A percentile compares a stretch with the other conserved stretches of the same genome.
phyloP scores from a whole-genome alignment of 768 basidiomycete species.

The Harrya chromipes region DNA sequence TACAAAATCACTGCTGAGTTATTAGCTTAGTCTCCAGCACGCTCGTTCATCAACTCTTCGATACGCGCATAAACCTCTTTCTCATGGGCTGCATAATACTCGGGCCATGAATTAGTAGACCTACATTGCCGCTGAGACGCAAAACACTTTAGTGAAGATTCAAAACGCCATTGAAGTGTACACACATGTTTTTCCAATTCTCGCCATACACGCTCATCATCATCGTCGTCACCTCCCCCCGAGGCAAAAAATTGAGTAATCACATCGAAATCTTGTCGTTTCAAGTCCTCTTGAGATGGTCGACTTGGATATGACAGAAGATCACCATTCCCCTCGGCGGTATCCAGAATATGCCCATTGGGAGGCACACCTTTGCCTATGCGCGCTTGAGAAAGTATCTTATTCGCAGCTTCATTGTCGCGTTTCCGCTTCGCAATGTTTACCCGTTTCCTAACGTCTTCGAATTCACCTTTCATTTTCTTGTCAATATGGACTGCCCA shows the following conservation, averaged over 20 bases:
- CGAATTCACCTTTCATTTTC: conserved; percentile 38
- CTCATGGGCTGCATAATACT: conserved; percentile 47
- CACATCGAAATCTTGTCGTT: conserved; percentile 44
- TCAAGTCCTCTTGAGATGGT: conserved; percentile 10
- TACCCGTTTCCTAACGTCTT: conserved; percentile 47
- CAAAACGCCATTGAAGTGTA: neutral
- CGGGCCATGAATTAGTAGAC: conserved; percentile 45
- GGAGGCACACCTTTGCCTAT: neutral
- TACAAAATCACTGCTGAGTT: neutral
- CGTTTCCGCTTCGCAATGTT: conserved; percentile 50
- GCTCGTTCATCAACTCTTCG: conserved; percentile 28
- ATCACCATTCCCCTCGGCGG: neutral
- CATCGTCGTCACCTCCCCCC: conserved; percentile 45
- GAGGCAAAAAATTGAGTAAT: conserved; percentile 56
- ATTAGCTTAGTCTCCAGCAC: conserved; percentile 6
- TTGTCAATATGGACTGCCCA: conserved; percentile 44
- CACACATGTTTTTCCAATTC: conserved; percentile 46
- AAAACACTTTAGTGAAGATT: neutral
- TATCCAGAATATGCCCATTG: conserved; percentile 1
- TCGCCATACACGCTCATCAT: conserved; percentile 52
- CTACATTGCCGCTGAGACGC: conserved; percentile 37
- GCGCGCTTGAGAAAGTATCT: neutral
- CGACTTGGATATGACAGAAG: neutral
- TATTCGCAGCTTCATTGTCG: neutral
- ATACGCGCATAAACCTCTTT: conserved; percentile 42